These are phyloP conservation scores for Umbelopsis sp. DNA, from an alignment of 192 early-diverging fungal species.

Conservation along the genomic window DNA sequence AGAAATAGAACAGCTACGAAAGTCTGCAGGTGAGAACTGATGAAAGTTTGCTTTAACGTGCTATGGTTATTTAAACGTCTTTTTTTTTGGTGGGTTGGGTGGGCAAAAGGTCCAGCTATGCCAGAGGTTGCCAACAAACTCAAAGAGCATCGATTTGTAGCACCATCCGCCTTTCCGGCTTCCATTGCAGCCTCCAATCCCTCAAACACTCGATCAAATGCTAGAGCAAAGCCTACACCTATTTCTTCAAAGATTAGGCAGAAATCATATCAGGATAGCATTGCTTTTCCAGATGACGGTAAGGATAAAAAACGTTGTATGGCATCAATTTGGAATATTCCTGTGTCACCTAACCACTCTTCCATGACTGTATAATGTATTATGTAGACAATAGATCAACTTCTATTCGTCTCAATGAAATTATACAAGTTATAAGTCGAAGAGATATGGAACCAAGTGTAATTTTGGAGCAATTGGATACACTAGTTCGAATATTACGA, in stretches of 20 bases:
- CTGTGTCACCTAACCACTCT: not conserved
- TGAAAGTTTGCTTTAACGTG: not conserved
- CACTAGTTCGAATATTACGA: constrained; percentile 34
- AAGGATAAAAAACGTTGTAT: not conserved
- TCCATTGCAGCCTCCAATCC: constrained; percentile 49
- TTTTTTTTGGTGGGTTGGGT: too few species aligned
- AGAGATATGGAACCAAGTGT: not conserved
- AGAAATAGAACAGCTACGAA: constrained; percentile 31
- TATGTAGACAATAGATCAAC: not conserved
- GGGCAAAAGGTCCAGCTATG: constrained; percentile 6
- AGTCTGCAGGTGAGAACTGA: constrained; percentile 20
- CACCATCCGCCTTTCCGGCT: constrained; percentile 78
- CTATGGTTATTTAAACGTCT: not conserved
- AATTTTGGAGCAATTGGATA: constrained; percentile 28
- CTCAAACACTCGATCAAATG: constrained; percentile 22
- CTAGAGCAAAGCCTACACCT: not conserved
- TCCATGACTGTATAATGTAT: not conserved
- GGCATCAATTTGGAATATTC: not conserved
- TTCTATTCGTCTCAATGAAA: not conserved
- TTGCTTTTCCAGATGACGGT: constrained; percentile 39
- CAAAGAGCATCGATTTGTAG: constrained; percentile 41
- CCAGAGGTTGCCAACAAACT: constrained; percentile 20
- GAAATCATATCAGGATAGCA: constrained; percentile 28
- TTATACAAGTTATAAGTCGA: not conserved
- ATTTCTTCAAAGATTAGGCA: constrained; percentile 24